Evolutionary conservation across 177 flowering plant genomes (phyloP), one percentile per base, ranked within the genome.

Genomic region (Vitis hybrid): DNA sequence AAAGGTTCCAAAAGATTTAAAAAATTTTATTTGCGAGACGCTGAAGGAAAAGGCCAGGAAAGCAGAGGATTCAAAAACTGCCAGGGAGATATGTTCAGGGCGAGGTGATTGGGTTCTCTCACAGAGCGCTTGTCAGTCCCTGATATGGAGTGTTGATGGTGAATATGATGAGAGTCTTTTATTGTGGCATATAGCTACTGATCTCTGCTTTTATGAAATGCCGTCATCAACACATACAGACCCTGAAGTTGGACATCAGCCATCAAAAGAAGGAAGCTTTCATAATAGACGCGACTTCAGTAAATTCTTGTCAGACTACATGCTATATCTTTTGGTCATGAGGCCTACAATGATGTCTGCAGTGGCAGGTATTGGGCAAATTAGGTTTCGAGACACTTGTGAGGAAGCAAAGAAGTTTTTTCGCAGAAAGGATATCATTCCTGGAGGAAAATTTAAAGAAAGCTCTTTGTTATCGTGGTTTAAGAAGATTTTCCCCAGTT

Each of bases 101-200:
- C 35, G 72, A 68, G 79, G 79, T 8, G 32, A 72, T 18, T 51
- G 58, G 56, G 58, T 70, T 9, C 63, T 76, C 1, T 21, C 54
- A 13, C 49, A 68, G 11, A 32, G 21, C 6, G 35, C 56, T 6
- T 27, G 58, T 14, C 21, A 11, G 10, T 12, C 48, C 35, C 9
- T 71, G 27, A 27, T 3, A 9, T 49, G 49, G 52, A 63, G 32
- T 14, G 32, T 67, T 7, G 11, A 51, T 21, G 50, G 41, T 1
- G 76, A 64, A 15, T 68, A 63, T 10, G 73, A 64, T 18, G 76
- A 67, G 52, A 72, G 67, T n/a, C 56, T 76, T 3, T 58, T 76
- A 5, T 18, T 57, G 3, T 76, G 74, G 79, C 79, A 76, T 48
- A 59, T 76, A 9, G 79, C 79, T 3, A 76, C 79, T 2, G 68